phyloP scores from a whole-genome alignment of 345 rosid genomes.

The Bruguiera parviflora region DNA sequence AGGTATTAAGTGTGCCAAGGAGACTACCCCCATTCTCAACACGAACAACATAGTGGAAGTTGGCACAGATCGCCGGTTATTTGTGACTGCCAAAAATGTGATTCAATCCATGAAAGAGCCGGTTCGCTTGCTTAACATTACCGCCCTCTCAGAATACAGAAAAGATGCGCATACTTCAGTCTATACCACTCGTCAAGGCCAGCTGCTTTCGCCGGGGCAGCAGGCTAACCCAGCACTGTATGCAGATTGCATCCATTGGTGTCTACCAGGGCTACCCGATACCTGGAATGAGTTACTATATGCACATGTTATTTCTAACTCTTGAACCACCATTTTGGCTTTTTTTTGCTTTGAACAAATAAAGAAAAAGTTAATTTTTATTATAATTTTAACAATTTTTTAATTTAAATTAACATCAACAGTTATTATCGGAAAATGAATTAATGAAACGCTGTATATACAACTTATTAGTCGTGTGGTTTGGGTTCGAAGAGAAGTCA shows the following conservation, averaged over 20 bases:
- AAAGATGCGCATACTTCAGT: conserved; percentile 29
- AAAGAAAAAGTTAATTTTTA: no score
- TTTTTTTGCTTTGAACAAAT: no score
- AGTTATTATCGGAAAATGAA: no score
- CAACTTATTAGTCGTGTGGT: no score
- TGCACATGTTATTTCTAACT: conserved; percentile 15
- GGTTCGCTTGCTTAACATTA: conserved; percentile 19
- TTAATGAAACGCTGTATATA: not conserved
- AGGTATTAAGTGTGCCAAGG: conserved; percentile 22
- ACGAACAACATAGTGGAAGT: conserved; percentile 11
- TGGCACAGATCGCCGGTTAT: conserved; percentile 22
- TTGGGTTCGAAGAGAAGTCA: not conserved
- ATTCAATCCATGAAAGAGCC: conserved; percentile 15
- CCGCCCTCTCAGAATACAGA: conserved; percentile 25
- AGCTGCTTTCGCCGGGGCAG: conserved; percentile 22
- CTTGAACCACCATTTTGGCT: not conserved
- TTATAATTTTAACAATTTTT: no score
- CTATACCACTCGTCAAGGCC: conserved; percentile 20
- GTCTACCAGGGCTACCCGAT: conserved; percentile 27
- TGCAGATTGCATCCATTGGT: conserved; percentile 34
- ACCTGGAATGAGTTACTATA: conserved; percentile 29
- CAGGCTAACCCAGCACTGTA: conserved; percentile 16
- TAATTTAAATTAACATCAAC: no score
- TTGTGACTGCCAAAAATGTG: not conserved
- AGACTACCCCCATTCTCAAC: conserved; percentile 14